phyloP scores from a whole-genome alignment of 2,329 filamentous ascomycete genomes.

The Aspergillus sp. region DNA sequence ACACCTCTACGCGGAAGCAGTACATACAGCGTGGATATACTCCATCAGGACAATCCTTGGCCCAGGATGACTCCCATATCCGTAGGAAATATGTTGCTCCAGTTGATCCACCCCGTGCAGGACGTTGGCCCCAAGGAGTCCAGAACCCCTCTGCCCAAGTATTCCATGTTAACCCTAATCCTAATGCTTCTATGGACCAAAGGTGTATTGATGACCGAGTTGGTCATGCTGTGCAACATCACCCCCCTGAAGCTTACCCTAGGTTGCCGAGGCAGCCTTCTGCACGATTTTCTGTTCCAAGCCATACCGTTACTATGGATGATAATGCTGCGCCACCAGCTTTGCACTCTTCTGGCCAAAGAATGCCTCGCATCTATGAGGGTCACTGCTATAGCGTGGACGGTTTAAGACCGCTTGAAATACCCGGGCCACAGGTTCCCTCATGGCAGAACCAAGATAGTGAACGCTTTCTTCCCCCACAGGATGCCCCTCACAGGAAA shows the following conservation, averaged over 20 bases:
- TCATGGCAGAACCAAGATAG: slow-evolving; percentile 11
- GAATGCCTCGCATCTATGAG: slow-evolving; percentile 12
- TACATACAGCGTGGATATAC: slow-evolving; percentile 13
- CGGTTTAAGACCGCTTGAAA: slow-evolving; percentile 4
- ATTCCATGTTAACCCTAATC: slow-evolving; percentile 9
- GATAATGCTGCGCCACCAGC: slow-evolving; percentile 12
- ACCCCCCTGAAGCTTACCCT: slow-evolving; percentile 4
- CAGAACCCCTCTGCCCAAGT: slow-evolving; percentile 4
- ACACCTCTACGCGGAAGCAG: slow-evolving; percentile 9
- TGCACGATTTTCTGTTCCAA: slow-evolving; percentile 9
- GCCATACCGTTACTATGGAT: slow-evolving; percentile 11
- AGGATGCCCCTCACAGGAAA: slow-evolving; percentile 14
- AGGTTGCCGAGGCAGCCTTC: slow-evolving; percentile 7
- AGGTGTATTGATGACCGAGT: slow-evolving; percentile 10
- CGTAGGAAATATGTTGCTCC: slow-evolving; percentile 18
- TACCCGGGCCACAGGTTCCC: slow-evolving; percentile 8
- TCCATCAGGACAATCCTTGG: slow-evolving; percentile 8
- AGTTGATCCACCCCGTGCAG: slow-evolving; percentile 12
- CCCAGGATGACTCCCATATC: slow-evolving; percentile 12
- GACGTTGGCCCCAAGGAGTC: slow-evolving; percentile 11
- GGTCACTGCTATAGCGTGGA: slow-evolving; percentile 11
- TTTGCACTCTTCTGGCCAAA: slow-evolving; percentile 9
- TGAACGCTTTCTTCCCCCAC: slow-evolving; percentile 9
- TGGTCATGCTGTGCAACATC: slow-evolving; percentile 10
- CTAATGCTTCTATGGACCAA: slow-evolving; percentile 12